phyloP scores from a whole-genome alignment of 2,329 filamentous ascomycete genomes.

The Trichoderma guizhouense region DNA sequence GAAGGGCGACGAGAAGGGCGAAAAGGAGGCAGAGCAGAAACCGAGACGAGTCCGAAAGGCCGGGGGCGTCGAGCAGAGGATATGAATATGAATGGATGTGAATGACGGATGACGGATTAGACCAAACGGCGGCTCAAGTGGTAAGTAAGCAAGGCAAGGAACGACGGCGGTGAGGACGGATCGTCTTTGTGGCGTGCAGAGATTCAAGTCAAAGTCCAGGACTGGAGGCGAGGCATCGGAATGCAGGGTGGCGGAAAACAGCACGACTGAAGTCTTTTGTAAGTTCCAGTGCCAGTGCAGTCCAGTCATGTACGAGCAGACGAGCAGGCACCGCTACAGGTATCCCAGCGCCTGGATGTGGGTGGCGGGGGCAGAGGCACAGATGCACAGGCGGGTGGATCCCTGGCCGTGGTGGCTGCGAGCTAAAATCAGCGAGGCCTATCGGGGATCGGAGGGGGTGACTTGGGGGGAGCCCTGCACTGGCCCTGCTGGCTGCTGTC shows the following conservation, averaged over 20 bases:
- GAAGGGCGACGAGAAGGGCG: neutral
- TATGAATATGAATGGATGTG: neutral
- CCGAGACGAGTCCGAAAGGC: neutral
- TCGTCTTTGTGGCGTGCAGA: constrained; percentile 9
- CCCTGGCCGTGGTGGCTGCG: constrained; percentile 6
- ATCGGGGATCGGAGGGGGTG: constrained; percentile 14
- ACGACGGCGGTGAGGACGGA: constrained; percentile 14
- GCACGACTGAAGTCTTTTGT: neutral
- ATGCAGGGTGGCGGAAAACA: neutral
- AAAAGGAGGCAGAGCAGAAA: neutral
- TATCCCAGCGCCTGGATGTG: constrained; percentile 1
- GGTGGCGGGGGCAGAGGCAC: constrained; percentile 7
- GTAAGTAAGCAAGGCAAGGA: neutral
- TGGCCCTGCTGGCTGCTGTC: neutral
- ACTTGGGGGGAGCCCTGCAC: neutral
- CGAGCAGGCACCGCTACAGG: too few relatives aligned
- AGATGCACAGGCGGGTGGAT: constrained; percentile 5
- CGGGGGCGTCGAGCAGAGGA: neutral
- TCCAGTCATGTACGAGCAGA: neutral
- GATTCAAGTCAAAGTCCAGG: neutral
- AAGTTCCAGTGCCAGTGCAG: neutral
- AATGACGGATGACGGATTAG: neutral
- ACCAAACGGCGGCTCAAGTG: neutral
- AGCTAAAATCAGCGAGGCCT: constrained; percentile 17
- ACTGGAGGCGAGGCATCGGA: constrained; percentile 5